Evolutionary conservation across 2,329 filamentous ascomycete genomes (phyloP).

Genomic region (Amauroascus verrucosus): DNA sequence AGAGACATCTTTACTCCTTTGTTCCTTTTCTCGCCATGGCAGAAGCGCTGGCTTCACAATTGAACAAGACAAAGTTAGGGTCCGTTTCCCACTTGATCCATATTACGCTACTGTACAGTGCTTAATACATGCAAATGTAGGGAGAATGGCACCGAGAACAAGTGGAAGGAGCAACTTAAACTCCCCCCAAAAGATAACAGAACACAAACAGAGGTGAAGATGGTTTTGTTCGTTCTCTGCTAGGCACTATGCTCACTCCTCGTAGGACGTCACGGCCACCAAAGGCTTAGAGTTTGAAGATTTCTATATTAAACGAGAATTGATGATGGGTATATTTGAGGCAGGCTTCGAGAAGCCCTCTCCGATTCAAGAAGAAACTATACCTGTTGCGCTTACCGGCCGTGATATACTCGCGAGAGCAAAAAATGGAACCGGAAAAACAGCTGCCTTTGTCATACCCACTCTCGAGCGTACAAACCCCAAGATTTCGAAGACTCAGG

Average conservation of each 20-base stretch:
- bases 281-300: conserved; percentile 98
- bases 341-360: conserved; percentile 98
- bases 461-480: conserved; percentile 92
- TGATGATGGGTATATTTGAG: conserved; percentile 99
- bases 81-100: conserved; percentile 19
- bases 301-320: conserved; percentile 84
- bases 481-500: conserved; percentile 92
- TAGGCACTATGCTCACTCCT: conserved; percentile 14
- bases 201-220: conserved; percentile 41
- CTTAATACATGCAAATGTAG: conserved; percentile 19
- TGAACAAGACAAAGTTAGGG: conserved; percentile 37
- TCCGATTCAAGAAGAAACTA: conserved; percentile 97
- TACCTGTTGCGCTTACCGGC: conserved; percentile 89
- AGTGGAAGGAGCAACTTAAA: conserved; percentile 40
- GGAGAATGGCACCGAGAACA: conserved; percentile 31
- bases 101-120: neutral
- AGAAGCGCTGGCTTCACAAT: conserved; percentile 37
- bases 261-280: conserved; percentile 90
- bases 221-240: neutral
- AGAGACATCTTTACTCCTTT: neutral
- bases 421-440: conserved; percentile 98
- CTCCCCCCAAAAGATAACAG: conserved; percentile 40
- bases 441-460: conserved; percentile 93
- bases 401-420: conserved; percentile 91
- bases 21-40: conserved; percentile 25